Evolutionary conservation across 1,139 yeast species (phyloP).

Genomic region (Scheffersomyces segobiensis): DNA sequence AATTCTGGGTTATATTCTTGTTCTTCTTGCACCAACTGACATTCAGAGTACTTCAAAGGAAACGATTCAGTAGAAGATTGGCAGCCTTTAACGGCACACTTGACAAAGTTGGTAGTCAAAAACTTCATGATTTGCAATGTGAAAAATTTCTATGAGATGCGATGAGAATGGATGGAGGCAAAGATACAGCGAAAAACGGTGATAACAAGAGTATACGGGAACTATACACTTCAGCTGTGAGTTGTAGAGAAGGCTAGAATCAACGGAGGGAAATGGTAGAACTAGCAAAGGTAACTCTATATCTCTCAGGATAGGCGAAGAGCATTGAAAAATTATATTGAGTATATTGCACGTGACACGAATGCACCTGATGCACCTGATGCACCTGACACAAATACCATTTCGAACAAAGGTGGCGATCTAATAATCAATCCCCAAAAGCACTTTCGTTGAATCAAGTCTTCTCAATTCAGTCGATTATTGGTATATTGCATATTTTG

Average conservation of each 20-base stretch:
- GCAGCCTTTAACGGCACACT: conserved; percentile 86
- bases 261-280: background rate
- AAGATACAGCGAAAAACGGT: background rate
- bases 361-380: too few relatives aligned
- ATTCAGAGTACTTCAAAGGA: conserved; percentile 74
- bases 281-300: background rate
- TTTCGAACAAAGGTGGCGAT: background rate
- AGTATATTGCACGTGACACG: background rate
- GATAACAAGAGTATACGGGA: background rate
- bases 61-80: conserved; percentile 73
- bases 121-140: conserved; percentile 63
- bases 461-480: background rate
- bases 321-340: background rate
- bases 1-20: conserved; percentile 85
- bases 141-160: background rate
- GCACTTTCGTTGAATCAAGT: background rate
- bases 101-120: conserved; percentile 90
- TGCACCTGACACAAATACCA: background rate
- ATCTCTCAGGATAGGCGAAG: background rate
- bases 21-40: conserved; percentile 73
- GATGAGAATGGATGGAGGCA: background rate
- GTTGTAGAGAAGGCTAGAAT: background rate
- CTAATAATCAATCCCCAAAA: background rate
- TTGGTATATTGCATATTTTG: too few relatives aligned
- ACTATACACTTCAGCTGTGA: background rate